Percentiles rank a stretch among this genome's conserved stretches.
phyloP scores from a whole-genome alignment of 2,329 filamentous ascomycete species.

The Aspergillus proliferans region DNA sequence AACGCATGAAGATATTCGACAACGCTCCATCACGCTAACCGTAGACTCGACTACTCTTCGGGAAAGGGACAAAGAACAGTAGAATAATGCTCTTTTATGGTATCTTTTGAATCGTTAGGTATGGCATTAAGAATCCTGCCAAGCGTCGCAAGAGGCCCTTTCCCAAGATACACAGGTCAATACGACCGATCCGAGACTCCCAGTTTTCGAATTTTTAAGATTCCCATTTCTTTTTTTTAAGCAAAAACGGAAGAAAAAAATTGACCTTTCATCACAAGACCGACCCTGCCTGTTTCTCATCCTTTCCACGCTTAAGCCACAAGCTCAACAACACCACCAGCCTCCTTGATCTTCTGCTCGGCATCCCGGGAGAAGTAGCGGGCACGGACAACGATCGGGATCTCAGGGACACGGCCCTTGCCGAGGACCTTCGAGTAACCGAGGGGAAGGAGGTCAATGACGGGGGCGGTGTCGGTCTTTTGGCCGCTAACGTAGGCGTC shows the following conservation, averaged over 20 bases:
- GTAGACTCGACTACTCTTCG: no score
- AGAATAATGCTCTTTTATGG: constrained; percentile 12
- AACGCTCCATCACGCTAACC: no score
- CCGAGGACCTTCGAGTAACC: constrained; percentile 99
- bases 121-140: background rate
- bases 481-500: constrained; percentile 77
- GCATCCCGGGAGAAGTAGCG: constrained; percentile 93
- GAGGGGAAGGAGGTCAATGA: constrained; percentile 93
- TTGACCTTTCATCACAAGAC: constrained; percentile 25
- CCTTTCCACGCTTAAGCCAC: constrained; percentile 63
- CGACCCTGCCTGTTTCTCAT: constrained; percentile 22
- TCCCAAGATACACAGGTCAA: constrained; percentile 28
- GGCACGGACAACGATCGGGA: constrained; percentile 90
- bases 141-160: constrained; percentile 24
- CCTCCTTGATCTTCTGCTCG: constrained; percentile 98
- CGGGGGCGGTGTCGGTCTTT: constrained; percentile 88
- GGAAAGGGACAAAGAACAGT: constrained; percentile 4
- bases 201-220: constrained; percentile 11
- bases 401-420: constrained; percentile 90
- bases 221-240: constrained; percentile 22
- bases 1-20: background rate
- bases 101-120: background rate
- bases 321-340: constrained; percentile 91
- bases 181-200: constrained; percentile 22
- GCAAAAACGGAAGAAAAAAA: constrained; percentile 16